Base-by-base conservation (phyloP, 2,329 filamentous ascomycete species). In the Fusarium scirpi region DNA sequence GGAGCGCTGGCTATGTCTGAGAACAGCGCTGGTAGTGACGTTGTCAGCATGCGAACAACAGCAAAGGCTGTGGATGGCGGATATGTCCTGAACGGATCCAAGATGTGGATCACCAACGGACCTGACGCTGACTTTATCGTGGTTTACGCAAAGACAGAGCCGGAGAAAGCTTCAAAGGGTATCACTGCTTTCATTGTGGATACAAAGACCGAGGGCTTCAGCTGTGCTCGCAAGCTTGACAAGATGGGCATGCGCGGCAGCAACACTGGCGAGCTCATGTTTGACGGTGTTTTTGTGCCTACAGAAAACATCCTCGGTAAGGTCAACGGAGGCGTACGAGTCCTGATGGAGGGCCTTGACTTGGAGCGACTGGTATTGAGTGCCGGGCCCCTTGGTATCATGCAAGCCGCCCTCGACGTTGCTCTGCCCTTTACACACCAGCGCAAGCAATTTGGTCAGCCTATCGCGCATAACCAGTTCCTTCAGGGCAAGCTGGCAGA, bases 91-190 rank as follows among this genome's bases (percentile, higher is more conserved):
- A 94, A 94, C 76, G 95, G 94, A 32, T 93, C 91, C 65, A 98
- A 99, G 86, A 98, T 98, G 95, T 99, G 95, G 95, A 99, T 99
- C 79, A 99, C 95, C 67, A 99, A 99, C 81, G 93, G 95, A 7
- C 95, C 95, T 1, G 94, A 98, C 78, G 96, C 96, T n/a, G 89
- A 97, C 80, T 86, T 92, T 44, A 90, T 98, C 58, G 90, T 99
- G 58, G 94, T 99, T n/a, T 99, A 99, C 80, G 95, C 95, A 57
- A 98, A 98, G 85, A 98, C 95, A 2, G 87, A 91, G 62, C 94
- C 94, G 2, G 87, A 91, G 15, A 90, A 88, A 65, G 94, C 85
- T 3, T 93, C 91, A 70, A 97, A 95, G 82, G 96, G 96, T 60
- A 97, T 99, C 79, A 97, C 95, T 1, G 95, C 95, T 10, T 98